A percentile compares a stretch with the other conserved stretches of the same genome.
Evolutionary conservation across 768 basidiomycete genomes (phyloP).

Genomic region (Leccinum uliginosum): DNA sequence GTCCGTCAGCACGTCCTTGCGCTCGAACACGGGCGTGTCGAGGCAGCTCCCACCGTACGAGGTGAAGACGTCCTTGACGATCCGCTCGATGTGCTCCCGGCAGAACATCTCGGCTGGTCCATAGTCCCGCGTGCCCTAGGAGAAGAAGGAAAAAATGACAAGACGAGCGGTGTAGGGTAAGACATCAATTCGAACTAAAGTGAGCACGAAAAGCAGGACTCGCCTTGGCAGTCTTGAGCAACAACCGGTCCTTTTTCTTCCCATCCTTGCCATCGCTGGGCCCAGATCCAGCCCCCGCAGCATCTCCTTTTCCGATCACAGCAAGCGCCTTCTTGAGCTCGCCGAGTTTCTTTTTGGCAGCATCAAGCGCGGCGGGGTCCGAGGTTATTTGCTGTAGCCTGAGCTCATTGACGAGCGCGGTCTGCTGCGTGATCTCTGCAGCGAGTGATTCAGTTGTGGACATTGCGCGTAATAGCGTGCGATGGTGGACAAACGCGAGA

Average conservation of each 20-base stretch:
- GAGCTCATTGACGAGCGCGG: slow-evolving; percentile 56
- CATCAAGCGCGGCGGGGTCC: slow-evolving; percentile 48
- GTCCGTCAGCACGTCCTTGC: slow-evolving; percentile 91
- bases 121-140: slow-evolving; percentile 91
- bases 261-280: slow-evolving; percentile 36
- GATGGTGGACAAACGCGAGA: slow-evolving; percentile 11
- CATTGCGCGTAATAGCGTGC: slow-evolving; percentile 30
- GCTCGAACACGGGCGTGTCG: slow-evolving; percentile 97
- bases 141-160: not conserved
- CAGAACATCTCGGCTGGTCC: slow-evolving; percentile 90
- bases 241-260: slow-evolving; percentile 65
- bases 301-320: slow-evolving; percentile 32
- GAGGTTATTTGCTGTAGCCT: slow-evolving; percentile 43
- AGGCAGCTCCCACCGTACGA: slow-evolving; percentile 87
- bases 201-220: slow-evolving; percentile 18
- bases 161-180: not conserved
- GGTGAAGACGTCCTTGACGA: slow-evolving; percentile 84
- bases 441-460: slow-evolving; percentile 42
- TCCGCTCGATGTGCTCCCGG: slow-evolving; percentile 83
- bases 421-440: slow-evolving; percentile 53
- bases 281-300: slow-evolving; percentile 28
- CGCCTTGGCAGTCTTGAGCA: slow-evolving; percentile 94
- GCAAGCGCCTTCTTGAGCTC: slow-evolving; percentile 62
- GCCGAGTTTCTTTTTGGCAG: slow-evolving; percentile 63
- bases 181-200: slow-evolving; percentile 11